These are phyloP conservation scores for Tilletia setariae DNA, from an alignment of 1,284 basidiomycete genomes.

Conservation along the genomic window DNA sequence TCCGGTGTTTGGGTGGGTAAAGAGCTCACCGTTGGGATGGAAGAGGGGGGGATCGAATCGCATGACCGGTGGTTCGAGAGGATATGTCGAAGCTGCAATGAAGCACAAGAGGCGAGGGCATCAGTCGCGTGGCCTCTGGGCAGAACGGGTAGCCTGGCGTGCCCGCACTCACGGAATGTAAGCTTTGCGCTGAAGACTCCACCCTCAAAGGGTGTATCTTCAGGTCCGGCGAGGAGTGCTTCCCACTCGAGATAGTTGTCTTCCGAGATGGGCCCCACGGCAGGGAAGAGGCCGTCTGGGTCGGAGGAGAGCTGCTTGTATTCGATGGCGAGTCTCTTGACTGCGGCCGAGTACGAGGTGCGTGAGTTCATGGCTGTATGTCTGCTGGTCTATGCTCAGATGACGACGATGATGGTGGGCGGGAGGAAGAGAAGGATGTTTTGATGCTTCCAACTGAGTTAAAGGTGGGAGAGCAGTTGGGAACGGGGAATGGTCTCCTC, in stretches of 20 bases:
- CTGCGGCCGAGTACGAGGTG: conserved; percentile 58
- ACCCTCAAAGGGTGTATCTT: conserved; percentile 97
- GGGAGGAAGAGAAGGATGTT: background rate
- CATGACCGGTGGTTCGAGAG: conserved; percentile 64
- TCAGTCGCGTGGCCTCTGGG: too few species aligned
- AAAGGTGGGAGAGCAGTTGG: background rate
- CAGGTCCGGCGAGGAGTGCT: conserved; percentile 90
- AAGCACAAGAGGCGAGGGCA: background rate
- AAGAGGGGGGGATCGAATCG: conserved; percentile 93
- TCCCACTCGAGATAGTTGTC: conserved; percentile 98
- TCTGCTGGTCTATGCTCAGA: background rate
- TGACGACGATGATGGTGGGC: background rate
- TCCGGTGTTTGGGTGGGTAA: too few species aligned
- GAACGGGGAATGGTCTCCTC: too few species aligned
- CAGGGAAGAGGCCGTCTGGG: conserved; percentile 50
- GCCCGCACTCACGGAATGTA: conserved; percentile 71
- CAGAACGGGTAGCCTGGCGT: too few species aligned
- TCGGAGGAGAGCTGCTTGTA: conserved; percentile 53
- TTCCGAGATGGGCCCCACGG: conserved; percentile 78
- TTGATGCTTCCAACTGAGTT: background rate
- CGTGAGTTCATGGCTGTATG: background rate
- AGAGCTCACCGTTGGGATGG: conserved; percentile 92
- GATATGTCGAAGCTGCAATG: conserved; percentile 44
- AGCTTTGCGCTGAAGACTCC: conserved; percentile 91
- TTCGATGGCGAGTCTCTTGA: conserved; percentile 53